Evolutionary conservation across 2,329 filamentous ascomycete species (phyloP), one percentile per base, ranked within the genome.

Genomic region (Colletotrichum tropicicola): DNA sequence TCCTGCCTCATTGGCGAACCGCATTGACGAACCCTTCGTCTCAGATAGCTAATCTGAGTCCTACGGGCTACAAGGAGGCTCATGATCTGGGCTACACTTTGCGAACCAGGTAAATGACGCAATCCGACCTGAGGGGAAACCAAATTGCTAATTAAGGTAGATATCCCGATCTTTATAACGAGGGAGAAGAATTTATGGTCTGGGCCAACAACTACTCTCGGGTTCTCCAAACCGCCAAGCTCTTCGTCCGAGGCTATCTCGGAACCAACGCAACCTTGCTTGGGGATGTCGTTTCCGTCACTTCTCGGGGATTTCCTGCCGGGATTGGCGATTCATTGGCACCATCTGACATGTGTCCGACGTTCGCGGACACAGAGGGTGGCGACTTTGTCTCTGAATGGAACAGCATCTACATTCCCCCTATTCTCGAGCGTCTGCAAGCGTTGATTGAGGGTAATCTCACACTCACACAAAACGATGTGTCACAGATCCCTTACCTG

Each of bases 141-240:
- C 6, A 47, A 6, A 25, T 23, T 25, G 45, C 39, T 64, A 6
- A 64, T 23, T 8, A 10, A 2, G 21, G 6, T 12, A 79, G 79
- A 53, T 84, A 84, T 59, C 80, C 82, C 0, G 73, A 83, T 37
- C 79, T 91, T 17, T 86, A 86, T 68, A 69, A 72, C 1, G 79
- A 83, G 53, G 81, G 82, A 6, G 78, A 82, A 5, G 71, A 78
- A 8, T 90, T 91, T 69, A 78, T 84, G 8, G 83, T 89, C 6
- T 92, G 87, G 87, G 83, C 87, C 17, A 92, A 91, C 72, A 85
- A 88, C 69, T 91, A 91, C 73, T 84, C 86, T 6, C 83, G 87
- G 6, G 87, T 89, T 0, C 77, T 90, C 10, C 86, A 91, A 72
- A 89, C 87, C 2, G 88, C 88, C 2, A 79, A 85, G 54, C 80